Evolutionary conservation across 73 alveolate genomes (phyloP).

Genomic region (Paramecium primaurelia): DNA sequence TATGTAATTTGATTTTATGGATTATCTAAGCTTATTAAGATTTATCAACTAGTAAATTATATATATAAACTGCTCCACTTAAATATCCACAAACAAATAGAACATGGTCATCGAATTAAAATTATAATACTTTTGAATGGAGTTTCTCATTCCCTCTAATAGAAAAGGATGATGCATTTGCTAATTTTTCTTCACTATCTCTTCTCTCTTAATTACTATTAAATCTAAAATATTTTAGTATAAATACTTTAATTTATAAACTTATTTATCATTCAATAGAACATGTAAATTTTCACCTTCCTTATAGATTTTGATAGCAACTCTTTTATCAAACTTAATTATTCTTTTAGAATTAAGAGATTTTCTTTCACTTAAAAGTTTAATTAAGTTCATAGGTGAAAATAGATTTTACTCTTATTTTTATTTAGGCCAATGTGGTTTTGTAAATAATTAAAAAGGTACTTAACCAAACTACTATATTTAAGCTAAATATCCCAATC

Average conservation of each 20-base stretch:
- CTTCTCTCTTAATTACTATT: background rate
- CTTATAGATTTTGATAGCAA: background rate
- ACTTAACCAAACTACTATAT: constrained; percentile 44
- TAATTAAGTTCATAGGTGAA: background rate
- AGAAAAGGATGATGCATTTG: background rate
- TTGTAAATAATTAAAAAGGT: constrained; percentile 40
- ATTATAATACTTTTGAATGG: background rate
- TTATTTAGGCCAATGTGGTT: constrained; percentile 35
- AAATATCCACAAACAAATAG: constrained; percentile 36
- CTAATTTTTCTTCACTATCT: background rate
- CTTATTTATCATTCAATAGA: background rate
- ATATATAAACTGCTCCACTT: background rate
- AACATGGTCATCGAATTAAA: background rate
- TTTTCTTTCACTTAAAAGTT: background rate
- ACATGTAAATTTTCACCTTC: background rate
- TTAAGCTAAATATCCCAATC: background rate
- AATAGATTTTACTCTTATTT: background rate
- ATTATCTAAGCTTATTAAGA: background rate
- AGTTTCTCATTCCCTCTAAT: background rate
- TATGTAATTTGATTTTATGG: background rate
- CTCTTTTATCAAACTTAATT: background rate
- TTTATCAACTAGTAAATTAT: background rate
- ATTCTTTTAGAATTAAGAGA: background rate
- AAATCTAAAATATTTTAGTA: background rate
- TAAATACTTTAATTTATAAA: background rate